phyloP scores from a whole-genome alignment of 139 green algal species.

The Marvania coccoides region DNA sequence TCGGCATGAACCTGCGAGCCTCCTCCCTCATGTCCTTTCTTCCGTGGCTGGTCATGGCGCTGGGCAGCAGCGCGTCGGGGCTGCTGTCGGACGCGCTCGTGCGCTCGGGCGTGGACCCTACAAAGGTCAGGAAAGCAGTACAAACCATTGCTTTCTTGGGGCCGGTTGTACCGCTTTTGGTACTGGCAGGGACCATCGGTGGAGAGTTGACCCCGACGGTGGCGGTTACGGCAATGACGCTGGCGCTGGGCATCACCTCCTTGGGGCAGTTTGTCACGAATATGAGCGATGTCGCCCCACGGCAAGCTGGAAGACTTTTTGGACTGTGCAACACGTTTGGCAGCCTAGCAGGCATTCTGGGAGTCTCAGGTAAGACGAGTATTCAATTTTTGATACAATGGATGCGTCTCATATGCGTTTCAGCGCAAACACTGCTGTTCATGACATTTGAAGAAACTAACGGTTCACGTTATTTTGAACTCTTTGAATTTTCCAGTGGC shows the following conservation, averaged over 20 bases:
- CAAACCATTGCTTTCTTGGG: constrained; percentile 74
- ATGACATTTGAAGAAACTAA: too few species aligned
- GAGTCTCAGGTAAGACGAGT: constrained; percentile 25
- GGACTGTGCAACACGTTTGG: constrained; percentile 87
- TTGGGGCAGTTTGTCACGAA: constrained; percentile 81
- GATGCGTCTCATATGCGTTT: not conserved
- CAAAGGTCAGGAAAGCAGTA: constrained; percentile 53
- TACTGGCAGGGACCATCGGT: constrained; percentile 23
- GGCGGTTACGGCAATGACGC: constrained; percentile 58
- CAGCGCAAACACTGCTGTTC: not conserved
- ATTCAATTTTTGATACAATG: not conserved
- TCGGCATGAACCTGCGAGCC: constrained; percentile 58
- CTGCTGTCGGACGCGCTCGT: constrained; percentile 69
- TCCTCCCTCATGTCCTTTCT: constrained; percentile 70
- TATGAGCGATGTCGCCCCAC: constrained; percentile 81
- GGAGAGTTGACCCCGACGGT: constrained; percentile 2
- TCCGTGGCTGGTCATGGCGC: constrained; percentile 81
- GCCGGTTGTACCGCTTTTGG: constrained; percentile 59
- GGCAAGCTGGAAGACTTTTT: constrained; percentile 73
- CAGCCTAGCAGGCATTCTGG: constrained; percentile 64
- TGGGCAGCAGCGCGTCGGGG: constrained; percentile 49
- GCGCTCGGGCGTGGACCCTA: constrained; percentile 22
- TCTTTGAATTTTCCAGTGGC: constrained; percentile 31
- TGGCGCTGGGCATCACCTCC: constrained; percentile 69
- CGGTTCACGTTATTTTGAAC: too few species aligned